These are phyloP conservation scores for Bipolaris cookei DNA, from an alignment of 2,329 filamentous ascomycete genomes.

Conservation along the genomic window DNA sequence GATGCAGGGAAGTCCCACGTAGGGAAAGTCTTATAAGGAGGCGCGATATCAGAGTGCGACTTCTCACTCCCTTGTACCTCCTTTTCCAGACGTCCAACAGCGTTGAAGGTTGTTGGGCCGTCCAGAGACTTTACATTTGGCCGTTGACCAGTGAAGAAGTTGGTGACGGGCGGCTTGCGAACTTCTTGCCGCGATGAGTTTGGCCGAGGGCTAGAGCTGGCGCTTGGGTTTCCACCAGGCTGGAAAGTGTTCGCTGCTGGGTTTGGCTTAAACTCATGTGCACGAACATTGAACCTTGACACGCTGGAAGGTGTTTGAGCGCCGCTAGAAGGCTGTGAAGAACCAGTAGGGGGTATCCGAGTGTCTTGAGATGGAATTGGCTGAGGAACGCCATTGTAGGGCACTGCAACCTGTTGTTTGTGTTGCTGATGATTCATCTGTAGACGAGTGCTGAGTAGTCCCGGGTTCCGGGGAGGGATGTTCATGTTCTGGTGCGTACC, in stretches of 20 bases:
- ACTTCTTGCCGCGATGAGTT: slow-evolving; percentile 45
- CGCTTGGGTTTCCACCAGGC: slow-evolving; percentile 67
- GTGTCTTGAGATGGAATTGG: slow-evolving; percentile 68
- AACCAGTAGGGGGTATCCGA: slow-evolving; percentile 76
- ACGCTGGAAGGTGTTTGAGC: slow-evolving; percentile 61
- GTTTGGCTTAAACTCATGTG: slow-evolving; percentile 83
- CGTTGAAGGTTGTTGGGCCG: slow-evolving; percentile 64
- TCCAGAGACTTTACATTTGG: slow-evolving; percentile 61
- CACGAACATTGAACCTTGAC: slow-evolving; percentile 66
- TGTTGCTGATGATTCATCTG: slow-evolving; percentile 60
- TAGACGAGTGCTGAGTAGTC: slow-evolving; percentile 59
- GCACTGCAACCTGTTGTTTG: slow-evolving; percentile 51
- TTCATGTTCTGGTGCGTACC: slow-evolving; percentile 54
- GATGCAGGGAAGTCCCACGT: slow-evolving; percentile 79
- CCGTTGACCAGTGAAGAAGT: slow-evolving; percentile 74
- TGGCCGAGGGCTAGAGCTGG: slow-evolving; percentile 74
- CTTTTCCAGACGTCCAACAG: slow-evolving; percentile 74
- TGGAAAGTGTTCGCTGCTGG: slow-evolving; percentile 82
- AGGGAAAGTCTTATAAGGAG: slow-evolving; percentile 81
- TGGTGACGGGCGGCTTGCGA: slow-evolving; percentile 45
- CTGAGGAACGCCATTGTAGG: slow-evolving; percentile 59
- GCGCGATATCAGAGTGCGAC: slow-evolving; percentile 75
- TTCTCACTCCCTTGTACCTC: slow-evolving; percentile 58
- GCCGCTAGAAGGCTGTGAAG: slow-evolving; percentile 60
- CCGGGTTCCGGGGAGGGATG: slow-evolving; percentile 48